Evolutionary conservation across 139 green algal species (phyloP), one percentile per base, ranked within the genome.

Genomic region (Coelastrella sp.): DNA sequence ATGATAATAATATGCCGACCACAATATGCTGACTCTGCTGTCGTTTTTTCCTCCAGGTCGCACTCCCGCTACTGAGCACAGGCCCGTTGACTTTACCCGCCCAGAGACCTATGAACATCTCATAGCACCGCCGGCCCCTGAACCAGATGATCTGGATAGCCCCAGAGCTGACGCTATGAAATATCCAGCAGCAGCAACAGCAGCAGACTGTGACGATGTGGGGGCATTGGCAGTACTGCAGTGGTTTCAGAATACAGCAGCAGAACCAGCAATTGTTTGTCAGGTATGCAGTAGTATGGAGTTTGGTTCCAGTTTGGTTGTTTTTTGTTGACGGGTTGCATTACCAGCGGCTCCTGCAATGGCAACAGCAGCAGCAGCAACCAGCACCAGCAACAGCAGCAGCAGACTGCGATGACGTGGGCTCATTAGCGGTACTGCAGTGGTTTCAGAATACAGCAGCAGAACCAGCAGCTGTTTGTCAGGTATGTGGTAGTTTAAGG

Each of bases 91-190:
- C 84, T 89, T 89, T 14, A 65, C 68, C 4, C 65, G 65, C 5
- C 65, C 83, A 64, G 83, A 88, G 20, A 88, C 83, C n/a, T 88
- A 56, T 22, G 82, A 76, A 20, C 82, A 87, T n/a, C 32, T 79
- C n/a, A 59, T 77, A 16, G 79, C 79, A 54, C 19, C n/a, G 23
- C 22, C 7, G 59, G n/a, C 59, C 57, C 17, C 79, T 59, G 80
- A 6, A 19, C 54, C 58, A 73, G 65, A 65, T 19, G 68, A 80
- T 57, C 22, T 19, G 23, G 71, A 80, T 73, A 64, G 3, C 5
- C 4, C 20, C 19, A 22, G 4, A 65, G 82, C 64, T n/a, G 82
- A 59, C 17, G 32, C 11, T 0, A 65, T 87, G 82, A 73, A 32
- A 7, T 78, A 78, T 16, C 82, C 82, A 16, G 65, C 13, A 5